These are phyloP conservation scores for Tricholoma matsutake DNA, from an alignment of 768 basidiomycete genomes.

Conservation along the genomic window DNA sequence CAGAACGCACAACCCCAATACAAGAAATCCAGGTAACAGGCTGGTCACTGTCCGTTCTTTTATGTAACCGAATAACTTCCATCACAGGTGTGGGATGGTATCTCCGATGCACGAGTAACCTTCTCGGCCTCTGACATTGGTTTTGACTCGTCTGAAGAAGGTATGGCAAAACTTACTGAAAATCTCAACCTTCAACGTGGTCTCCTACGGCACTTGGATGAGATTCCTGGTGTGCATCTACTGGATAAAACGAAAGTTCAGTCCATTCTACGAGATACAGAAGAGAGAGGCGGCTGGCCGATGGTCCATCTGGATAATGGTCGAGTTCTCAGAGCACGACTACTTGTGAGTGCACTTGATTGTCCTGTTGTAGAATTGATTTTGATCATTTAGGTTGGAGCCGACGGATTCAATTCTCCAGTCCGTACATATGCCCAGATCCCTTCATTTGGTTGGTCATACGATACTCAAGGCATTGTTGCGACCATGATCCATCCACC, in stretches of 20 bases:
- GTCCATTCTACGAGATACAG: slow-evolving; percentile 56
- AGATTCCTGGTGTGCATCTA: slow-evolving; percentile 52
- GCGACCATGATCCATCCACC: slow-evolving; percentile 80
- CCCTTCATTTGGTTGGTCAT: slow-evolving; percentile 87
- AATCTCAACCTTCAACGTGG: slow-evolving; percentile 91
- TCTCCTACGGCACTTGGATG: slow-evolving; percentile 62
- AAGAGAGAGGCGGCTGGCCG: slow-evolving; percentile 70
- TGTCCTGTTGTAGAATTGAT: not conserved
- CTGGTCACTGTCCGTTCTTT: slow-evolving; percentile 21
- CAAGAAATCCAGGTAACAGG: slow-evolving; percentile 79
- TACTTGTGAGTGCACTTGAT: slow-evolving; percentile 53
- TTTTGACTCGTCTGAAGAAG: slow-evolving; percentile 23
- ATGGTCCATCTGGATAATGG: slow-evolving; percentile 71
- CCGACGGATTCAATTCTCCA: slow-evolving; percentile 94
- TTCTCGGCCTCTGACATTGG: slow-evolving; percentile 59
- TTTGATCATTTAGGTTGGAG: slow-evolving; percentile 64
- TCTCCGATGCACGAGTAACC: slow-evolving; percentile 74
- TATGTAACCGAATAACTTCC: not conserved
- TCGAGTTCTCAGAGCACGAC: slow-evolving; percentile 59
- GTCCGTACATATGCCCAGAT: slow-evolving; percentile 86
- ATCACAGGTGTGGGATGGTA: slow-evolving; percentile 84
- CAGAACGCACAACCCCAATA: slow-evolving; percentile 62
- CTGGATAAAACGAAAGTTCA: slow-evolving; percentile 74
- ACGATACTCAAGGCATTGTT: slow-evolving; percentile 86
- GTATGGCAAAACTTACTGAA: slow-evolving; percentile 86